Conservation (phyloP, 768 basidiomycete genomes). For the Phylloporus rhodoxanthus region DNA sequence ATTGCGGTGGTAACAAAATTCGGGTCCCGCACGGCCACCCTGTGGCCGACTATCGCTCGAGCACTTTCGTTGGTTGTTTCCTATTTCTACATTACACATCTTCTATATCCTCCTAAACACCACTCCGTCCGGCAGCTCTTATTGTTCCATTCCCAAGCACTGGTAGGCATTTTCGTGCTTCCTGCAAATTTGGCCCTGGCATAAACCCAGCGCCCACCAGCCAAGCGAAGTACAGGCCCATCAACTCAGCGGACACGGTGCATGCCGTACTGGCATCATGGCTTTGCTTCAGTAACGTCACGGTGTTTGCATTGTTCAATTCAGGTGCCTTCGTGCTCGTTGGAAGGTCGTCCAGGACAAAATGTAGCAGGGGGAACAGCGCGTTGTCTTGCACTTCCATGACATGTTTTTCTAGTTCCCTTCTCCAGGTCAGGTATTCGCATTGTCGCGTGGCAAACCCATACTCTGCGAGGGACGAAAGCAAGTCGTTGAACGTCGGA, state of each 20-base stretch:
- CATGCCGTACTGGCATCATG: slow-evolving; percentile 32
- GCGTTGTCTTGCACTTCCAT: slow-evolving; percentile 95
- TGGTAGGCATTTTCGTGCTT: slow-evolving; percentile 45
- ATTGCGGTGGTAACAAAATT: neutral
- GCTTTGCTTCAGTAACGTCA: slow-evolving; percentile 45
- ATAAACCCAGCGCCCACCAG: slow-evolving; percentile 82
- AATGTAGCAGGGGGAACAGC: slow-evolving; percentile 93
- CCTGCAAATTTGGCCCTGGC: slow-evolving; percentile 40
- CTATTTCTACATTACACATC: neutral
- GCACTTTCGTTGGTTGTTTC: neutral
- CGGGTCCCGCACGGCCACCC: neutral
- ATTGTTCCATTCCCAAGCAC: slow-evolving; percentile 36
- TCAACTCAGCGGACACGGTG: slow-evolving; percentile 69
- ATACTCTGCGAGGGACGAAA: slow-evolving; percentile 66
- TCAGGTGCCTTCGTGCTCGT: slow-evolving; percentile 93
- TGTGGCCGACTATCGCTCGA: neutral
- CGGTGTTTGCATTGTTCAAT: slow-evolving; percentile 81
- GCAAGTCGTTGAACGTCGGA: slow-evolving; percentile 84
- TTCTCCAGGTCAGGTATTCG: slow-evolving; percentile 90
- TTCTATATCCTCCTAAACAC: slow-evolving; percentile 31
- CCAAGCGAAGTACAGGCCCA: slow-evolving; percentile 92
- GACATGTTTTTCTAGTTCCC: slow-evolving; percentile 90
- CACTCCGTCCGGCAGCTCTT: slow-evolving; percentile 68
- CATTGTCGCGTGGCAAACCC: slow-evolving; percentile 75
- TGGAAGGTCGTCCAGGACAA: slow-evolving; percentile 94